Conservation (phyloP, 139 green algal species). For the Micractinium sp. region DNA sequence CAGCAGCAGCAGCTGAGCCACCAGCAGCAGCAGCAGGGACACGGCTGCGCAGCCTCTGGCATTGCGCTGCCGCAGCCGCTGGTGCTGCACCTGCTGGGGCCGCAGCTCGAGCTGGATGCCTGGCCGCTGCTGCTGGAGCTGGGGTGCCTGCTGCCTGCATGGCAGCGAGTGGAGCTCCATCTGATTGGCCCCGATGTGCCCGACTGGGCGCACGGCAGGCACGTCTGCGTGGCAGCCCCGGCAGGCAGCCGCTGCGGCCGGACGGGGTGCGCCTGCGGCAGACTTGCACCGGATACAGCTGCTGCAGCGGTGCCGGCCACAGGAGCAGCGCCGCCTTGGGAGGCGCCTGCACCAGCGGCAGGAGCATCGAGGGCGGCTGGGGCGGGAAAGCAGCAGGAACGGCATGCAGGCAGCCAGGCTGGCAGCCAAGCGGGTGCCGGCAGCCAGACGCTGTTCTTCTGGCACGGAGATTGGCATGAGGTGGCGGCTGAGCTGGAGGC, state of each 20-base stretch:
- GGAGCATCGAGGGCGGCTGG: background rate
- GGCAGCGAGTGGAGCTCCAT: background rate
- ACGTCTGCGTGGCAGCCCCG: background rate
- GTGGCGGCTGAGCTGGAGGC: conserved; percentile 20
- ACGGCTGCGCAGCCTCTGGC: no score
- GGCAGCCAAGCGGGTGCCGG: background rate
- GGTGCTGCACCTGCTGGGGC: conserved; percentile 24
- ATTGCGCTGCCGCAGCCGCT: conserved; percentile 24
- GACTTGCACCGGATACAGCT: background rate
- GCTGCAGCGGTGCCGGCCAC: background rate
- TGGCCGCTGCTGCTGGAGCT: conserved; percentile 37
- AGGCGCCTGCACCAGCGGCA: background rate
- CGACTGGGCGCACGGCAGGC: background rate
- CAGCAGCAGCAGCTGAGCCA: background rate
- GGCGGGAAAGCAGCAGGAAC: background rate
- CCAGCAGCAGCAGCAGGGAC: background rate
- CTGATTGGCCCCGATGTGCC: conserved; percentile 29
- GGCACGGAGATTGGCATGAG: conserved; percentile 23
- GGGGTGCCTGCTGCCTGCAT: conserved; percentile 37
- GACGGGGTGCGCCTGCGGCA: conserved; percentile 5
- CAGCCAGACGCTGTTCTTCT: conserved; percentile 7
- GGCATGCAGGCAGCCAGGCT: background rate
- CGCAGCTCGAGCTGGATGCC: conserved; percentile 17
- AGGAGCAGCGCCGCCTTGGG: background rate
- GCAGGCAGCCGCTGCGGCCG: background rate